phyloP scores from a whole-genome alignment of 1,139 yeast species.

The Kluyveromyces sp. region DNA sequence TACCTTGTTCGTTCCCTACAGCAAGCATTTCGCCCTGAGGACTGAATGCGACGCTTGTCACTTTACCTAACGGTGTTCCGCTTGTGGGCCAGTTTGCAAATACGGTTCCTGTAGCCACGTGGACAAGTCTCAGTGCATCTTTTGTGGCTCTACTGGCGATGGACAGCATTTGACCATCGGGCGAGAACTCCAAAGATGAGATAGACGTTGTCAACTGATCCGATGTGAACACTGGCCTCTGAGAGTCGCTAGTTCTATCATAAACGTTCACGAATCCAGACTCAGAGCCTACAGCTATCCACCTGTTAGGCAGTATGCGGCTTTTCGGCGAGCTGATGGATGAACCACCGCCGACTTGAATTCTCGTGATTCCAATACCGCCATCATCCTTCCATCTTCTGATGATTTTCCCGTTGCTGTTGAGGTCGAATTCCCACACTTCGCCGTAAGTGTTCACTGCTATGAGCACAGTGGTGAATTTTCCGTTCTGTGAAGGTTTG shows the following conservation, averaged over 20 bases:
- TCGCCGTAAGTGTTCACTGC: slow-evolving; percentile 78
- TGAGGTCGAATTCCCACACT: slow-evolving; percentile 77
- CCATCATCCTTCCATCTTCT: slow-evolving; percentile 83
- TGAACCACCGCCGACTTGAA: slow-evolving; percentile 68
- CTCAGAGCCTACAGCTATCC: slow-evolving; percentile 83
- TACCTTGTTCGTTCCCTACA: slow-evolving; percentile 86
- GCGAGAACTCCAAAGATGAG: slow-evolving; percentile 64
- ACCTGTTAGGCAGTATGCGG: slow-evolving; percentile 46
- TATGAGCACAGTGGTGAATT: slow-evolving; percentile 38
- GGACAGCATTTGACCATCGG: slow-evolving; percentile 84
- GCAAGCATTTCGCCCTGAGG: slow-evolving; percentile 80
- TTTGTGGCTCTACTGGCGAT: slow-evolving; percentile 80
- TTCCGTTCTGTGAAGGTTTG: slow-evolving; percentile 20
- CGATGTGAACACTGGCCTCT: slow-evolving; percentile 50
- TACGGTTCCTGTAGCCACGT: slow-evolving; percentile 79
- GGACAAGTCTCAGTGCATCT: slow-evolving; percentile 83
- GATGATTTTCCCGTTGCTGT: slow-evolving; percentile 40
- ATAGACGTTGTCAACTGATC: slow-evolving; percentile 81
- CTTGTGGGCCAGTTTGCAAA: slow-evolving; percentile 97
- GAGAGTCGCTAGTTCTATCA: slow-evolving; percentile 38
- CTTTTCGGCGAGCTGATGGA: slow-evolving; percentile 21
- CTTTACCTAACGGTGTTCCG: slow-evolving; percentile 91
- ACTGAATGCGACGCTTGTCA: slow-evolving; percentile 74
- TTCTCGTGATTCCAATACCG: slow-evolving; percentile 73
- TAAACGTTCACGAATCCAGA: slow-evolving; percentile 88